These are phyloP conservation scores for Pseudogymnoascus sp. DNA, from an alignment of 2,329 filamentous ascomycete species.

Conservation along the genomic window DNA sequence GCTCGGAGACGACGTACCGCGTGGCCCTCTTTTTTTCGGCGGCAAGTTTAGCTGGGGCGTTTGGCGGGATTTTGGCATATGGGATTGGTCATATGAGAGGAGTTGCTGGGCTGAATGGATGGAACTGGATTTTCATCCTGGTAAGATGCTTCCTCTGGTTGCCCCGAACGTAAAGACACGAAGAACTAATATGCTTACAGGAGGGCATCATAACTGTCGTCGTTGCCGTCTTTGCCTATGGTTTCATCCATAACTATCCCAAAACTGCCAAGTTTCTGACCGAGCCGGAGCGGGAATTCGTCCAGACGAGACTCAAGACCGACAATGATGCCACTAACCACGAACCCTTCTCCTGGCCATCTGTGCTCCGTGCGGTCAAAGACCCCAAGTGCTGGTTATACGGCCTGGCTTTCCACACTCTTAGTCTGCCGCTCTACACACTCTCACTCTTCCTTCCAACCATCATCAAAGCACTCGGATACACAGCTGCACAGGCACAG, in stretches of 20 bases:
- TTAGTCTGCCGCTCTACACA: constrained; percentile 55
- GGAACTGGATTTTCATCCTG: constrained; percentile 51
- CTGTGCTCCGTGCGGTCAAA: constrained; percentile 53
- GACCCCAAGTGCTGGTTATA: constrained; percentile 69
- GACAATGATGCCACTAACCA: constrained; percentile 63
- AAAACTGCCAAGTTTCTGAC: constrained; percentile 49
- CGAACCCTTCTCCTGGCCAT: constrained; percentile 60
- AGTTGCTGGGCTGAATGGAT: constrained; percentile 43
- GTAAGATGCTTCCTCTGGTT: not conserved
- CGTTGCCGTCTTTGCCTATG: constrained; percentile 42
- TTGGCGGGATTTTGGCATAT: constrained; percentile 48
- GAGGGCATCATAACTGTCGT: constrained; percentile 49
- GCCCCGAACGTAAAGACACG: not conserved
- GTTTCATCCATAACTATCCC: constrained; percentile 60
- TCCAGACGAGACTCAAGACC: constrained; percentile 51
- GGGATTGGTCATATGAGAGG: constrained; percentile 47
- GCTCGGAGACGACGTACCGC: constrained; percentile 45
- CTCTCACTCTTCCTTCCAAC: constrained; percentile 48
- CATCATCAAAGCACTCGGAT: constrained; percentile 47
- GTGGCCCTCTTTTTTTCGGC: constrained; percentile 49
- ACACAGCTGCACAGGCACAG: constrained; percentile 44
- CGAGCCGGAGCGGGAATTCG: constrained; percentile 32
- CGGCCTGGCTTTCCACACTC: constrained; percentile 61
- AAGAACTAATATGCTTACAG: constrained; percentile 18
- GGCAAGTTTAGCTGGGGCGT: constrained; percentile 46